A percentile compares a stretch with the other conserved stretches of the same genome.
Evolutionary conservation across 768 basidiomycete species (phyloP).

Genomic region (Collybia sp.): DNA sequence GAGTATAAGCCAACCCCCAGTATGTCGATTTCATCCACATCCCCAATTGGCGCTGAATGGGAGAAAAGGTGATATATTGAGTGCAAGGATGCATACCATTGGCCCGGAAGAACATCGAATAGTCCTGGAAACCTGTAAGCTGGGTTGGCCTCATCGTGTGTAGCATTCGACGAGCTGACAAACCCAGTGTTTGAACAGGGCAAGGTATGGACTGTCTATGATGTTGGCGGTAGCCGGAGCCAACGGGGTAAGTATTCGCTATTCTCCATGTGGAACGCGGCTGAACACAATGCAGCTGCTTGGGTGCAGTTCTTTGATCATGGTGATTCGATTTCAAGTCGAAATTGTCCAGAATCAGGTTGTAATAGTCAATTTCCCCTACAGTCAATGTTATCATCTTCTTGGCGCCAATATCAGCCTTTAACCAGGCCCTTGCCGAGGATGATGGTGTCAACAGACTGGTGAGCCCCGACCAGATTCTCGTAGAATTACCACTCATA

Average conservation of each 20-base stretch:
- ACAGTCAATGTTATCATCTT: conserved; percentile 64
- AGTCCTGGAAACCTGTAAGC: conserved; percentile 43
- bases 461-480: conserved; percentile 32
- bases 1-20: conserved; percentile 51
- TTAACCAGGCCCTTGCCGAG: conserved; percentile 59
- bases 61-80: conserved; percentile 52
- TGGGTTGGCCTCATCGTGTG: no score
- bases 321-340: conserved; percentile 29
- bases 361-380: background rate
- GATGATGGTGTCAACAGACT: conserved; percentile 56
- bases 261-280: no score
- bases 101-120: conserved; percentile 64
- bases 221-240: conserved; percentile 57
- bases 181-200: conserved; percentile 29
- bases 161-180: conserved; percentile 23
- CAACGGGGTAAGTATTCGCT: conserved; percentile 42
- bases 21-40: conserved; percentile 18
- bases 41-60: conserved; percentile 1
- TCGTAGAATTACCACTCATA: background rate
- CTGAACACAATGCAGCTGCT: conserved; percentile 37
- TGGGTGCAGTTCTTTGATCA: conserved; percentile 73
- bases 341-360: background rate
- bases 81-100: conserved; percentile 57
- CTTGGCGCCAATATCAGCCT: conserved; percentile 59
- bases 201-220: conserved; percentile 59